Base-by-base conservation (phyloP, 1,139 yeast genomes). In the Kodamaea derodonti region DNA sequence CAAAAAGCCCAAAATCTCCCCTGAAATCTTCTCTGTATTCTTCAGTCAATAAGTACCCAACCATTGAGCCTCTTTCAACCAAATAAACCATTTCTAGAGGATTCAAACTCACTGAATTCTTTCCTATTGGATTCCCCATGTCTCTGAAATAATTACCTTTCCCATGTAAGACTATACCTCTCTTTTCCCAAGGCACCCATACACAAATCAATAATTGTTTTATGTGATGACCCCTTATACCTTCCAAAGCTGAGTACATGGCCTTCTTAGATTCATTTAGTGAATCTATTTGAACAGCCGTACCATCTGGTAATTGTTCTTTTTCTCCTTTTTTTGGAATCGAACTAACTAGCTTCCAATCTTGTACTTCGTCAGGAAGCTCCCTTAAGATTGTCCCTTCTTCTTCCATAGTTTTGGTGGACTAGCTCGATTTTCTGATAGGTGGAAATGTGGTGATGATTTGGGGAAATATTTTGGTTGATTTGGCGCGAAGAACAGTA, bases 251-350 rank as follows among this genome's bases (percentile, higher is more conserved):
- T 3, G 63, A 60, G 50, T 76, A 87, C 95, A 90, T 88, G 20
- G 84, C 78, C 16, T 72, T 58, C 34, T 84, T 65, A 8, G 94
- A 79, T 24, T 68, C 70, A 8, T 62, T 60, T 4, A 90, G 62
- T 14, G 70, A 63, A 4, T 58, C 49, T 2, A 51, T 53, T 56
- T 90, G 97, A 16, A 72, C 63, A 3, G 57, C 52, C 0, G 94
- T 81, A 1, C 90, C 87, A 55, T 83, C 92, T 0, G 95, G 96
- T 41, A 80, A 95, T 47, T 80, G 84, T 45, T 86, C 96, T 55
- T 90, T 90, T 40, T 80, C 92, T 2, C 96, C 96, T 42, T 92
- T 58, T 34, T 48, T 52, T 24, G 60, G 59, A 2, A 55, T 43
- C 24, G 43, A 15, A 3, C 35, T 12, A 2, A 39, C 30, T 27